Percentiles rank a stretch among this genome's conserved stretches.
Conservation (phyloP, 2,329 filamentous ascomycete species). For the Epichloe amarillans region DNA sequence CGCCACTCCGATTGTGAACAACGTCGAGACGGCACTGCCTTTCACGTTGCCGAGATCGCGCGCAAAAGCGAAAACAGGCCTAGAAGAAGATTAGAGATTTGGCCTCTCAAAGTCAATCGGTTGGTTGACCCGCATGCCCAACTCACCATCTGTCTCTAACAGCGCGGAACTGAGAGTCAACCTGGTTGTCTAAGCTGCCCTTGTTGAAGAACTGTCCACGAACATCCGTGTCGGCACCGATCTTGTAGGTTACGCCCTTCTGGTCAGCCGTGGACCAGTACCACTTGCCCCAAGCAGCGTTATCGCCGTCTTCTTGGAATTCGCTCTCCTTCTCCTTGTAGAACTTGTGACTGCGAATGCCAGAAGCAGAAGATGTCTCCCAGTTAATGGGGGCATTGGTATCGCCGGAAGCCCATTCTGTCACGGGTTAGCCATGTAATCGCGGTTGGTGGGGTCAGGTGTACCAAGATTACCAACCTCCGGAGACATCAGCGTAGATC, state of each 20-base stretch:
- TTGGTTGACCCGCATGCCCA: background rate
- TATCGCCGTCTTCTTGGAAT: slow-evolving; percentile 56
- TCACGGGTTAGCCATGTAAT: too few species aligned
- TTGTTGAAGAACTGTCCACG: slow-evolving; percentile 52
- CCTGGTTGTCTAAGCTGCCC: slow-evolving; percentile 47
- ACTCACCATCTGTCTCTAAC: slow-evolving; percentile 23
- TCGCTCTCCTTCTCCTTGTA: slow-evolving; percentile 45
- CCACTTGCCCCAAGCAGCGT: slow-evolving; percentile 70
- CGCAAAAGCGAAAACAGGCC: slow-evolving; percentile 72
- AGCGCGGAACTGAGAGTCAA: slow-evolving; percentile 47
- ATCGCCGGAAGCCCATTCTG: slow-evolving; percentile 63
- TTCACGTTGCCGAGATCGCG: slow-evolving; percentile 41
- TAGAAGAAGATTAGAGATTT: slow-evolving; percentile 4
- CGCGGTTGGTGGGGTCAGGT: too few species aligned
- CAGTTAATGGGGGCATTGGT: slow-evolving; percentile 42
- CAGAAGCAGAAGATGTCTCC: slow-evolving; percentile 38
- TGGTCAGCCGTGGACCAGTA: slow-evolving; percentile 55
- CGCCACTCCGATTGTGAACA: slow-evolving; percentile 66
- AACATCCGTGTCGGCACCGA: slow-evolving; percentile 51
- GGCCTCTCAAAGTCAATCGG: background rate
- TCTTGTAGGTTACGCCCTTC: slow-evolving; percentile 49
- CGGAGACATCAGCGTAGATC: slow-evolving; percentile 58
- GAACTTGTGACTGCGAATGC: slow-evolving; percentile 52
- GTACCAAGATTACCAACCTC: slow-evolving; percentile 7
- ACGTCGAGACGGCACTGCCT: slow-evolving; percentile 25